Conservation (phyloP, 495 filamentous ascomycete genomes). For the Penicillium desertorum region DNA sequence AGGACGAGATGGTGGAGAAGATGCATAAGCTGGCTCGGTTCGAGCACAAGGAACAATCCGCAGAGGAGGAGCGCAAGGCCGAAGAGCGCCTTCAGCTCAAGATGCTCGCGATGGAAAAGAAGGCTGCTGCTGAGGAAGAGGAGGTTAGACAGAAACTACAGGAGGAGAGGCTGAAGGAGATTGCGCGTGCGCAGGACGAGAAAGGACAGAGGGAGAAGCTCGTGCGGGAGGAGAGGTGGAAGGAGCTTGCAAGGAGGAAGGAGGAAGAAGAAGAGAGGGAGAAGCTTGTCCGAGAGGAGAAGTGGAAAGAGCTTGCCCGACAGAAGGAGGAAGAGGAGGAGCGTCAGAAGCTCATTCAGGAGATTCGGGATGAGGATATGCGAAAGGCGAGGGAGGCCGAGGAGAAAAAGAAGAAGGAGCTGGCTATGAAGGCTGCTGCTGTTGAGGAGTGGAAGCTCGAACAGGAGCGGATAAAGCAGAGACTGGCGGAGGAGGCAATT, state of each 20-base stretch:
- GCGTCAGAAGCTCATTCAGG: constrained; percentile 22
- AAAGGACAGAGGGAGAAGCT: constrained; percentile 15
- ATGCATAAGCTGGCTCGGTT: constrained; percentile 34
- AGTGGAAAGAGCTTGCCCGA: constrained; percentile 21
- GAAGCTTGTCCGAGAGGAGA: constrained; percentile 23
- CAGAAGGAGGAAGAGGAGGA: constrained; percentile 23
- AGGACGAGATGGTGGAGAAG: constrained; percentile 39
- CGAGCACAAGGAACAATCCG: constrained; percentile 35
- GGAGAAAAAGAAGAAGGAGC: constrained; percentile 28
- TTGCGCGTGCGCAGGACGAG: constrained; percentile 3
- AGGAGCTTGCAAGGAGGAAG: constrained; percentile 20
- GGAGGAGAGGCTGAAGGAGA: constrained; percentile 25
- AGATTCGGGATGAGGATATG: constrained; percentile 26
- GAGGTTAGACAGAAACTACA: constrained; percentile 16
- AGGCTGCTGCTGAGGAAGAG: constrained; percentile 32
- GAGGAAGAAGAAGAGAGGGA: constrained; percentile 16
- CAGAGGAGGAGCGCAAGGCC: constrained; percentile 34
- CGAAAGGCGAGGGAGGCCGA: constrained; percentile 34
- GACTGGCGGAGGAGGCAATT: constrained; percentile 33
- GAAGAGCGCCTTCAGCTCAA: constrained; percentile 33
- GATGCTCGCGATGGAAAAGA: constrained; percentile 34
- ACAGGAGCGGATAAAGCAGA: constrained; percentile 42
- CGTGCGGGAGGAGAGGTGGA: constrained; percentile 26
- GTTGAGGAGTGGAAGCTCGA: constrained; percentile 48
- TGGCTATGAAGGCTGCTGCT: constrained; percentile 30